These are phyloP conservation scores for Euclidium syriacum DNA, from an alignment of 345 rosid genomes.

Conservation along the genomic window DNA sequence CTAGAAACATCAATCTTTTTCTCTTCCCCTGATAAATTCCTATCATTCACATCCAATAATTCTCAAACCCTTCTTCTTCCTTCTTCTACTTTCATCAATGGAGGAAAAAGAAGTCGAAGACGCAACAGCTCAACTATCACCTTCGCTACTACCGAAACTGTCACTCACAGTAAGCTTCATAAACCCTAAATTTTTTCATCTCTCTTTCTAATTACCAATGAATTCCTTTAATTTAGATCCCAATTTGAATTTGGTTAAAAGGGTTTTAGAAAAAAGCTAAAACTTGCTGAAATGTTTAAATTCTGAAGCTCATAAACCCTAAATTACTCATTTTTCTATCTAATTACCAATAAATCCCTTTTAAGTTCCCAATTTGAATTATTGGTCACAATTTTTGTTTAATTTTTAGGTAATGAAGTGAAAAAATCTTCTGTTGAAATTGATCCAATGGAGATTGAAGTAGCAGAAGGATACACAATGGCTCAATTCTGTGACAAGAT, in stretches of 20 bases:
- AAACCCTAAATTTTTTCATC: neutral
- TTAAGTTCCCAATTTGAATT: neutral
- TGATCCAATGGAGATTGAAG: slow-evolving; percentile 52
- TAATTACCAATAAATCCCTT: neutral
- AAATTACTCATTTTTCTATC: neutral
- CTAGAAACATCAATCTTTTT: slow-evolving; percentile 24
- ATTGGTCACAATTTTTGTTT: neutral
- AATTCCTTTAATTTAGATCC: neutral
- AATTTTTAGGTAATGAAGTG: slow-evolving; percentile 48
- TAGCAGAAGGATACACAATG: slow-evolving; percentile 63
- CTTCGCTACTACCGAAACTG: slow-evolving; percentile 11
- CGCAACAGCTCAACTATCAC: slow-evolving; percentile 12
- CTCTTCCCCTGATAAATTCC: slow-evolving; percentile 28
- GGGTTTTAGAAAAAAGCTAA: too few relatives aligned
- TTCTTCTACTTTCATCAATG: slow-evolving; percentile 16
- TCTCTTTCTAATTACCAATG: neutral
- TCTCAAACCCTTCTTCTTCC: slow-evolving; percentile 20
- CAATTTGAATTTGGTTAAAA: neutral
- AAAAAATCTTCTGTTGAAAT: slow-evolving; percentile 31
- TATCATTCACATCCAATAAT: neutral
- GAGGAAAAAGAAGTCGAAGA: slow-evolving; percentile 7
- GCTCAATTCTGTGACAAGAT: slow-evolving; percentile 76
- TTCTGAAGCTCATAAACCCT: neutral
- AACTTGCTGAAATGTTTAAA: too few relatives aligned
- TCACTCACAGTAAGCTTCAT: slow-evolving; percentile 8